These are phyloP conservation scores for Polytrichum commune DNA, from an alignment of 225 moss, liverwort and hornwort genomes.

Conservation along the genomic window DNA sequence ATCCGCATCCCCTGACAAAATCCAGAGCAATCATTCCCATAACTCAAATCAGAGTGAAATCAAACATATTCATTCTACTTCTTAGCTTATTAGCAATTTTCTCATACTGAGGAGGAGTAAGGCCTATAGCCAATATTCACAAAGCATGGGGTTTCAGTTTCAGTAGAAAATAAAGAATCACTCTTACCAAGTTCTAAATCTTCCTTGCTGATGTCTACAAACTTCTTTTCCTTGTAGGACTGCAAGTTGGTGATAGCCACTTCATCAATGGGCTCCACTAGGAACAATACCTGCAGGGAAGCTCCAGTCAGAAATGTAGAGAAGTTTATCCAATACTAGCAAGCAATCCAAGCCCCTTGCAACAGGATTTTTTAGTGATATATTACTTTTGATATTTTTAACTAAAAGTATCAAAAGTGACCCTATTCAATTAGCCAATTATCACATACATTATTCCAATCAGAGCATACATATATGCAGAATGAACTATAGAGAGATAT, in stretches of 20 bases:
- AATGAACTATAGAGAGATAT: too few species aligned
- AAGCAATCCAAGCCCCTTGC: too few species aligned
- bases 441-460: too few species aligned
- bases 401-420: too few species aligned
- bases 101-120: neutral
- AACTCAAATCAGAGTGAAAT: neutral
- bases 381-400: too few species aligned
- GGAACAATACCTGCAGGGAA: slow-evolving; percentile 67
- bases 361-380: too few species aligned
- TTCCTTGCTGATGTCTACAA: slow-evolving; percentile 95
- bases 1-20: slow-evolving; percentile 55
- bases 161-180: neutral
- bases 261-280: slow-evolving; percentile 95
- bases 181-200: slow-evolving; percentile 87
- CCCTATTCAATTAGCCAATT: too few species aligned
- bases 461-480: too few species aligned
- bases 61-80: neutral
- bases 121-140: too few species aligned
- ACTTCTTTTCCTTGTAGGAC: slow-evolving; percentile 84
- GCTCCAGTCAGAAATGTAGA: neutral
- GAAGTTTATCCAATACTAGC: too few species aligned
- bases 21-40: slow-evolving; percentile 5
- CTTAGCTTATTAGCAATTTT: neutral
- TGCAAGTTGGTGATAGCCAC: slow-evolving; percentile 87
- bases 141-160: too few species aligned